Evolutionary conservation across 371 early-diverging fungal genomes (phyloP), one percentile per base, ranked within the genome.

Genomic region (Nematocida homosporus): DNA sequence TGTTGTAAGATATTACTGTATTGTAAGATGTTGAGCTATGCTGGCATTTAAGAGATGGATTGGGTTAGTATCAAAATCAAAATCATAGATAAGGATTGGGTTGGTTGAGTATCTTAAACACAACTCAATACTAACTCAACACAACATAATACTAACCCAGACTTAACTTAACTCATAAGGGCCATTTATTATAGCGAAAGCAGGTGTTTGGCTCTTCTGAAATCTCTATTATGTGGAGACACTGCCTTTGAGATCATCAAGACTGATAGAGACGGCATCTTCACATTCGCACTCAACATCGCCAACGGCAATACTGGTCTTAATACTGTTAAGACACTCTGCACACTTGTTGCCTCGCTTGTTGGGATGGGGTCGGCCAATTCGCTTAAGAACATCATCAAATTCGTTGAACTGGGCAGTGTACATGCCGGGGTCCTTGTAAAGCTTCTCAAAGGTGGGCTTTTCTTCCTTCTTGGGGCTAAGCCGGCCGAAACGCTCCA

Each of bases 311-410:
- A 34, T 27, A 29, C 34, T 61, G n/a, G 20, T 52, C 29, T 68
- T 61, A 38, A 78, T 53, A 3, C 3, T 30, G 40, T 78, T 40
- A 25, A 78, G 41, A 51, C 79, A 78, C 37, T 18, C 53, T 6
- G 16, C 38, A 47, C 79, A 78, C 48, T 59, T 51, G 48, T 47
- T 55, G n/a, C 34, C 34, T 30, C 52, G 35, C 34, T 79, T 60
- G 8, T 20, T 16, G 8, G 20, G 20, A 10, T 25, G 25, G n/a
- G 13, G 8, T 5, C 55, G 57, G 38, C 53, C 34, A 44, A 44
- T 44, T 42, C 48, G 51, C 25, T 64, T 51, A 2, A 78, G 65
- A 13, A 68, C 16, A 41, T 68, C 72, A 52, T 68, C 79, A 38
- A 68, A 64, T 35, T 61, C 63, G 54, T 60, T 78, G 38, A 61